Base-by-base conservation (phyloP, 768 basidiomycete genomes). In the Lenzites betulinus region DNA sequence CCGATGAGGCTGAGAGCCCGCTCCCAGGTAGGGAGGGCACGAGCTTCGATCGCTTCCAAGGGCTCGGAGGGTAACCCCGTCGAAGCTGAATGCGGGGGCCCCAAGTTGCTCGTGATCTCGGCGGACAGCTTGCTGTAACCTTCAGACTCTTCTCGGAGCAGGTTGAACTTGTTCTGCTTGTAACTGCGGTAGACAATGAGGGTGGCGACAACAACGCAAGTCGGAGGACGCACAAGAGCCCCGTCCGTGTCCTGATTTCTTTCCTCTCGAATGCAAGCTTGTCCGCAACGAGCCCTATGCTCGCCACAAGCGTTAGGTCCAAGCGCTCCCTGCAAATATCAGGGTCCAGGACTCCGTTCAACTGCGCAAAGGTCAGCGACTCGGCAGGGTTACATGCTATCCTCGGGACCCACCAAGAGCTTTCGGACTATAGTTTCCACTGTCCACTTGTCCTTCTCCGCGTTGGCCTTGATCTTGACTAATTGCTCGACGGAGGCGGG, bases 111-210 rank as follows among this genome's bases (percentile, higher is more conserved):
- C 12, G 87, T 86, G 39, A 99, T 78, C 68, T 98, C 93, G 11
- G 89, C 85, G 26, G 89, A 84, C 33, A 98, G 84, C 73, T 95
- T 95, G 72, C 93, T 93, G 77, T 94, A 99, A 8, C 97, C 97
- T 77, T 98, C 96, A 0, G 95, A 95, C 68, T 97, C 93, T 76
- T 99, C 97, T 38, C 97, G 89, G 16, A 98, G 83, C 39, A 99
- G 83, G 71, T 98, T 99, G 80, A 95, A 96, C 75, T 98, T 99
- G 77, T 94, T 94, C 74, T 99, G 96, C 74, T 94, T 95, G 78
- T 95, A 96, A 72, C 93, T 95, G 70, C n/a, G 54, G 18, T 25
- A 25, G 33, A 25, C 23, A 62, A 44, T 23, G 59, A 39, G 52
- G 58, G 53, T 38, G 48, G 16, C 16, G 22, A 28, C 16, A 42